Conservation (phyloP, 2,329 filamentous ascomycete species). For the Nothophoma quercina region DNA sequence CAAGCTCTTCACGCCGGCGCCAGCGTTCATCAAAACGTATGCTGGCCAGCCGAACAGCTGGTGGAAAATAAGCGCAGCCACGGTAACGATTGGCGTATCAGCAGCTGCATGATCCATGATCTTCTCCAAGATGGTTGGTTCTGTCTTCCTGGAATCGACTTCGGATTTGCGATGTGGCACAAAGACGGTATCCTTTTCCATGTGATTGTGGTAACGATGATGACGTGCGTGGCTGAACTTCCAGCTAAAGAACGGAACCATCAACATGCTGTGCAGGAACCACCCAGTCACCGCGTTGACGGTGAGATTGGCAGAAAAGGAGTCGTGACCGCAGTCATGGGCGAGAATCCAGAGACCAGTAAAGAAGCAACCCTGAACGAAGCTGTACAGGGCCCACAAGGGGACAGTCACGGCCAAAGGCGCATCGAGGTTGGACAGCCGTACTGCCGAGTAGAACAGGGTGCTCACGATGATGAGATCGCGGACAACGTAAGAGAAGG, state of each 20-base stretch:
- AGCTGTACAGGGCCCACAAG: constrained; percentile 66
- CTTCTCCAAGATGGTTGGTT: constrained; percentile 21
- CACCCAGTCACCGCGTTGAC: constrained; percentile 71
- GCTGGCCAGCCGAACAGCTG: constrained; percentile 71
- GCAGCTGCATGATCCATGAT: constrained; percentile 56
- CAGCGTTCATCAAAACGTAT: constrained; percentile 67
- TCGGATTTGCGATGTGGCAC: constrained; percentile 40
- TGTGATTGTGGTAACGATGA: constrained; percentile 72
- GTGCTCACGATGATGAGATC: constrained; percentile 30
- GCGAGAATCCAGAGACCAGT: constrained; percentile 72
- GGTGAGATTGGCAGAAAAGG: constrained; percentile 65
- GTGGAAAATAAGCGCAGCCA: constrained; percentile 65
- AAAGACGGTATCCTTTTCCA: constrained; percentile 66
- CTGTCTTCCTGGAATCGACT: constrained; percentile 5
- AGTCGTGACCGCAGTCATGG: constrained; percentile 75
- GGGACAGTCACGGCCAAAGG: constrained; percentile 24
- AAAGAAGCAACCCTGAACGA: constrained; percentile 69
- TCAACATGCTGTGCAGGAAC: constrained; percentile 69
- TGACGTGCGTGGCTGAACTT: constrained; percentile 74
- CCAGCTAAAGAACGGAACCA: constrained; percentile 78
- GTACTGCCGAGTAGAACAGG: constrained; percentile 26
- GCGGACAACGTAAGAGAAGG: constrained; percentile 34
- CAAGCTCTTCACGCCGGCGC: constrained; percentile 30
- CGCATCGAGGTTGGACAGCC: constrained; percentile 22
- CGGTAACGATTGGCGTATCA: constrained; percentile 66